Evolutionary conservation across 495 filamentous ascomycete genomes (phyloP), one percentile per base, ranked within the genome.

Genomic region (Tuber magnatum): DNA sequence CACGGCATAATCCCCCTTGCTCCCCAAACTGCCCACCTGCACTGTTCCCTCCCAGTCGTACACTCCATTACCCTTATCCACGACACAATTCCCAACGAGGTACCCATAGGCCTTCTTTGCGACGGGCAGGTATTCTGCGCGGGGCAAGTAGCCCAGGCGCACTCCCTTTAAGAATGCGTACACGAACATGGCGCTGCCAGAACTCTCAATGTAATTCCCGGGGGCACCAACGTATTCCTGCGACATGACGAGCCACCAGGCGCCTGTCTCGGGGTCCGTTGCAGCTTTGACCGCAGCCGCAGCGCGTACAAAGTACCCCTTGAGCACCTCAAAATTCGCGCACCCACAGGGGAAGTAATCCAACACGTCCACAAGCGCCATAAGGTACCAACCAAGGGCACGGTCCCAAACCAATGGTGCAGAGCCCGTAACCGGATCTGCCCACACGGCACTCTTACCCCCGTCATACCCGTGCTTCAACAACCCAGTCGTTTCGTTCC

Each of bases 191-290:
- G 88, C 88, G 22, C 85, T 87, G 20, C 84, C 88, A 71, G 87
- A 89, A 65, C 86, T 86, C 82, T 91, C 88, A 73, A 91, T 87
- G 72, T 90, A 91, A 74, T 91, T 91, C 1, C 87, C 86, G 22
- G 43, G 24, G 69, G 71, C 74, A 0, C 85, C 86, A 0, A 85
- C 84, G 51, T 81, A 83, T 48, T 80, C 77, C 70, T 84, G 81
- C 68, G 83, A 85, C 86, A 90, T 87, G 24, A 89, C 84, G 41
- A 89, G 81, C 88, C 88, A 91, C 89, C 89, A 90, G n/a, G 86
- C 86, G 1, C 87, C 86, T 1, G 84, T 85, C 24, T 75, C 73
- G 8, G 75, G 74, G 65, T 90, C 87, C 71, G 86, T 86, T 28
- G 84, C 84, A 41, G 75, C 80, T 73, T 84, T 82, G 0, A 89